phyloP scores from a whole-genome alignment of 192 early-diverging fungal genomes.

The Backusella circina region DNA sequence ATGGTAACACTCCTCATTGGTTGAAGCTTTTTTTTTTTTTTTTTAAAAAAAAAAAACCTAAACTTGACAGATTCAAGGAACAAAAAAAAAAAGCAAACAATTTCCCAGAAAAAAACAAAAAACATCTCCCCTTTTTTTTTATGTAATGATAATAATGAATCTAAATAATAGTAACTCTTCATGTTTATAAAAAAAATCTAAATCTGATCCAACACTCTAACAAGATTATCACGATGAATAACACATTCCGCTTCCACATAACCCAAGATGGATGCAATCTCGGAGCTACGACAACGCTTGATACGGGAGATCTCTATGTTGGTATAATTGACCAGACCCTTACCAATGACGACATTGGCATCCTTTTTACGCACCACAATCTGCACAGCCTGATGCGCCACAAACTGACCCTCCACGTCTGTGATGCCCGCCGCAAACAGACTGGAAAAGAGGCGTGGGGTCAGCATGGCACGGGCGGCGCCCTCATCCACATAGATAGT shows the following conservation, averaged over 20 bases:
- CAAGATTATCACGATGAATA: constrained; percentile 88
- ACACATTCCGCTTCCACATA: constrained; percentile 91
- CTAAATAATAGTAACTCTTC: no score
- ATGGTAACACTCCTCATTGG: no score
- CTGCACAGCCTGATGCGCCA: constrained; percentile 81
- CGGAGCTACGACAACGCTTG: constrained; percentile 81
- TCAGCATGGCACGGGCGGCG: constrained; percentile 72
- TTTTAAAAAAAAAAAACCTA: no score
- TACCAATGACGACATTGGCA: constrained; percentile 68
- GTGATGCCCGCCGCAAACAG: constrained; percentile 94
- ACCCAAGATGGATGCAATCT: constrained; percentile 83
- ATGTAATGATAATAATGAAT: no score
- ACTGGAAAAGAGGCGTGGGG: constrained; percentile 56
- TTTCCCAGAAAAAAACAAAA: background rate
- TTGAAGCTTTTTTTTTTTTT: no score
- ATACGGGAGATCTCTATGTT: constrained; percentile 80
- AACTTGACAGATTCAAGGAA: no score
- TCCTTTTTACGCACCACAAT: constrained; percentile 36
- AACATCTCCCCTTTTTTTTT: no score
- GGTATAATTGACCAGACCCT: constrained; percentile 90
- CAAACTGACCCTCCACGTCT: constrained; percentile 79
- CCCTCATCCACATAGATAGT: constrained; percentile 85
- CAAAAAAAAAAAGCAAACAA: no score
- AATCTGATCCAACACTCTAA: constrained; percentile 13
- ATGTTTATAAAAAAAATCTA: background rate